phyloP scores from a whole-genome alignment of 805 yeast species.

The Cyberlindnera misumaiensis region DNA sequence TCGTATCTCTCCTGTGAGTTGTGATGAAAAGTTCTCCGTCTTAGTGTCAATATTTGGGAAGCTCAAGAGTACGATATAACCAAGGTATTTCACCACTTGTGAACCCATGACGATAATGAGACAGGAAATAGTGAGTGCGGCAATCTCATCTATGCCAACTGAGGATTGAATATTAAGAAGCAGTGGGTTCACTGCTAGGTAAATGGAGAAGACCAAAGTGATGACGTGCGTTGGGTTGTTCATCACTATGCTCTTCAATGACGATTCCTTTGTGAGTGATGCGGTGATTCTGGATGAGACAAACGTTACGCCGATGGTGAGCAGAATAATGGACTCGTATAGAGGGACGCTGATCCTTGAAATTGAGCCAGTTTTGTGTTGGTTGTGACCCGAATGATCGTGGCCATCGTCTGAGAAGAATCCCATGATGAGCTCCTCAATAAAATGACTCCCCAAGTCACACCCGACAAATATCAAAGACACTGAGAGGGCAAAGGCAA shows the following conservation, averaged over 20 bases:
- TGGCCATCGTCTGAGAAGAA: constrained; percentile 22
- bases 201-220: constrained; percentile 36
- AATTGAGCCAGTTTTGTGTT: constrained; percentile 18
- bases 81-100: constrained; percentile 43
- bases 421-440: constrained; percentile 51
- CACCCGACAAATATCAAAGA: constrained; percentile 86
- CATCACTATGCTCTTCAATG: constrained; percentile 16
- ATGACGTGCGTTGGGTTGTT: constrained; percentile 31
- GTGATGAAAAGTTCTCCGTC: constrained; percentile 29
- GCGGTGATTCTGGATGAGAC: constrained; percentile 24
- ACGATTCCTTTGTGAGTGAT: background rate
- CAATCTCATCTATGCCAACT: constrained; percentile 32
- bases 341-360: constrained; percentile 17
- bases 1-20: constrained; percentile 40
- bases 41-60: constrained; percentile 41
- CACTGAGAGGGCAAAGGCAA: constrained; percentile 81
- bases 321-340: constrained; percentile 25
- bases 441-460: constrained; percentile 79
- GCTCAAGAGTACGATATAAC: constrained; percentile 45
- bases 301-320: constrained; percentile 26
- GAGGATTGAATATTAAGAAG: constrained; percentile 20
- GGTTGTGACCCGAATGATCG: constrained; percentile 20
- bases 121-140: constrained; percentile 38
- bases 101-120: constrained; percentile 43
- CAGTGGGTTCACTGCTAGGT: constrained; percentile 34